Percentiles rank a stretch among this genome's conserved stretches.
Evolutionary conservation across 2,329 filamentous ascomycete species (phyloP).

Genomic region (Aspergillus pseudoglaucus): DNA sequence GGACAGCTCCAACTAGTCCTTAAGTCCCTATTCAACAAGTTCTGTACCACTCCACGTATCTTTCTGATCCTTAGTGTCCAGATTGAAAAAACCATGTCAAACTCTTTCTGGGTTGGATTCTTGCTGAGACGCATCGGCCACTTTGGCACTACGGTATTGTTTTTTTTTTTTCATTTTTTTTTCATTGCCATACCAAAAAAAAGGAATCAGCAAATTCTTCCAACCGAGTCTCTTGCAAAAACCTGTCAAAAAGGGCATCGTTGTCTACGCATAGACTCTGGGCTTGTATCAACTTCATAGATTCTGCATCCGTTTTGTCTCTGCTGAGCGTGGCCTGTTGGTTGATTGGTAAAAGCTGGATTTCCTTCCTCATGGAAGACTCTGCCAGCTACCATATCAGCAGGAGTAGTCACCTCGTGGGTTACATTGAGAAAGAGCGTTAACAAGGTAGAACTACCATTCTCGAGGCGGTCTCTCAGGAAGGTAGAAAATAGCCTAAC

Average conservation of each 20-base stretch:
- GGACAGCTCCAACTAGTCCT: no score
- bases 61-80: slow-evolving; percentile 12
- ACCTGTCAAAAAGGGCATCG: slow-evolving; percentile 10
- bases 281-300: not conserved
- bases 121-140: slow-evolving; percentile 27
- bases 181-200: slow-evolving; percentile 19
- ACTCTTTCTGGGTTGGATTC: slow-evolving; percentile 23
- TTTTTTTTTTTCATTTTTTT: no score
- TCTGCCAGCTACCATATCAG: not conserved
- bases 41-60: slow-evolving; percentile 28
- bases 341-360: slow-evolving; percentile 4
- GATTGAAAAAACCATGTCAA: slow-evolving; percentile 17
- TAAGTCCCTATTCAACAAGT: no score
- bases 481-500: slow-evolving; percentile 25
- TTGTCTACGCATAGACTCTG: not conserved
- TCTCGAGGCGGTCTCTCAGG: slow-evolving; percentile 26
- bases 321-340: not conserved
- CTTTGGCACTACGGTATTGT: slow-evolving; percentile 26
- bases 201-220: not conserved
- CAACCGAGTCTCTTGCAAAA: slow-evolving; percentile 3
- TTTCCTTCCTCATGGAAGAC: not conserved
- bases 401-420: slow-evolving; percentile 7
- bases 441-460: slow-evolving; percentile 38
- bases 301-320: not conserved
- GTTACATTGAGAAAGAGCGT: slow-evolving; percentile 38